Conservation (phyloP, 176 grass and related monocot species). For the Canna indica region DNA sequence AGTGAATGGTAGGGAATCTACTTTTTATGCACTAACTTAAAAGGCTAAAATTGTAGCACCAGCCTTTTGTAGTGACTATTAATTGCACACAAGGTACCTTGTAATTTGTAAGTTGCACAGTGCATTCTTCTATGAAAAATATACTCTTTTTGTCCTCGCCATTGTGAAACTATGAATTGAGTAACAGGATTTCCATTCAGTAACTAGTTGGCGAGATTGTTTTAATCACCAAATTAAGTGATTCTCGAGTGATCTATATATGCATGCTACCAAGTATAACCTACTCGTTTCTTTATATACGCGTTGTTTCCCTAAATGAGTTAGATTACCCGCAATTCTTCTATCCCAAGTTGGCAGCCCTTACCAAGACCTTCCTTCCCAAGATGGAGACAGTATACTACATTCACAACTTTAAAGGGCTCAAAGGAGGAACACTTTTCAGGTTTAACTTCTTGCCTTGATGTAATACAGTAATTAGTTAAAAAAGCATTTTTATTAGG, state of each 20-base stretch:
- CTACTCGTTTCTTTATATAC: background rate
- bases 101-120: no score
- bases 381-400: slow-evolving; percentile 93
- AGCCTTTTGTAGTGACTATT: no score
- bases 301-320: slow-evolving; percentile 35
- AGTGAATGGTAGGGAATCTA: background rate
- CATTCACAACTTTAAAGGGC: slow-evolving; percentile 95
- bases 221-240: no score
- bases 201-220: no score
- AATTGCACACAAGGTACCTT: no score
- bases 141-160: no score
- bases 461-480: background rate
- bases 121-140: no score
- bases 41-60: no score
- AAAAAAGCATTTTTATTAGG: background rate
- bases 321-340: slow-evolving; percentile 95
- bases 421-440: slow-evolving; percentile 75
- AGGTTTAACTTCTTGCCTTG: slow-evolving; percentile 35
- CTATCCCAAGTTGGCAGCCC: slow-evolving; percentile 77
- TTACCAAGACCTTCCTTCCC: slow-evolving; percentile 73
- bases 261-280: no score
- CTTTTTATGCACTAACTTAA: background rate
- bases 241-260: no score
- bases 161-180: no score
- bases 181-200: no score